phyloP scores from a whole-genome alignment of 2,329 filamentous ascomycete species.

The Aspergillus spinulosporus region DNA sequence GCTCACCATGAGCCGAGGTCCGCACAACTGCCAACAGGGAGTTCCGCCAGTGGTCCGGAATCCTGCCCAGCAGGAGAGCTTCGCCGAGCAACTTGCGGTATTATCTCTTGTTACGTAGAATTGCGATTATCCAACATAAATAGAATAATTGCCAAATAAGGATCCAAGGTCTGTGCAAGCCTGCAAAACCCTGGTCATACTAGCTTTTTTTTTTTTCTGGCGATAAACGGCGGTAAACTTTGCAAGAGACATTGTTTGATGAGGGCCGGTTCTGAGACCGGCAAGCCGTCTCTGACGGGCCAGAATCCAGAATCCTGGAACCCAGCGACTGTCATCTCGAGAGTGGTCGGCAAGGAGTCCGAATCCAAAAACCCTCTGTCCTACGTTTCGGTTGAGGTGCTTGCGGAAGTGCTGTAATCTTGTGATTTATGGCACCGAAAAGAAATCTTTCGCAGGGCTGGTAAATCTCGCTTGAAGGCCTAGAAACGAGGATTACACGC shows the following conservation, averaged over 20 bases:
- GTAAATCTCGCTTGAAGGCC: conserved; percentile 5
- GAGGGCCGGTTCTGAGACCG: conserved; percentile 4
- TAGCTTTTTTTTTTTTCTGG: background rate
- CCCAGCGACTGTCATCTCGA: too few species aligned
- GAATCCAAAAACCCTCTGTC: too few species aligned
- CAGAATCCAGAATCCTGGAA: background rate
- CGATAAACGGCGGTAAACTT: background rate
- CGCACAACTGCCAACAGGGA: background rate
- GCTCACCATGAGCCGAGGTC: conserved; percentile 8
- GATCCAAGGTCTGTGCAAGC: background rate
- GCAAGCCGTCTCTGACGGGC: conserved; percentile 8
- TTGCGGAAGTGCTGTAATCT: too few species aligned
- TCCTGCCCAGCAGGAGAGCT: background rate
- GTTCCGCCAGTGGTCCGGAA: background rate
- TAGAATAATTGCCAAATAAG: background rate
- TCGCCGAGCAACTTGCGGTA: background rate
- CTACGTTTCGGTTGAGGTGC: too few species aligned
- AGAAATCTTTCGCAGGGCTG: background rate
- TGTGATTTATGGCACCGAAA: too few species aligned
- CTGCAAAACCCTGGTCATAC: background rate
- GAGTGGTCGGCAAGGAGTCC: too few species aligned
- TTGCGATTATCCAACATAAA: conserved; percentile 6
- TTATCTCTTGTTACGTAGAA: background rate
- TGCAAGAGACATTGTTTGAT: background rate
- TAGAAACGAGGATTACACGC: background rate